Percentiles rank a stretch among this genome's conserved stretches.
phyloP scores from a whole-genome alignment of 1,139 yeast genomes.

The Lipomyces yarrowii region DNA sequence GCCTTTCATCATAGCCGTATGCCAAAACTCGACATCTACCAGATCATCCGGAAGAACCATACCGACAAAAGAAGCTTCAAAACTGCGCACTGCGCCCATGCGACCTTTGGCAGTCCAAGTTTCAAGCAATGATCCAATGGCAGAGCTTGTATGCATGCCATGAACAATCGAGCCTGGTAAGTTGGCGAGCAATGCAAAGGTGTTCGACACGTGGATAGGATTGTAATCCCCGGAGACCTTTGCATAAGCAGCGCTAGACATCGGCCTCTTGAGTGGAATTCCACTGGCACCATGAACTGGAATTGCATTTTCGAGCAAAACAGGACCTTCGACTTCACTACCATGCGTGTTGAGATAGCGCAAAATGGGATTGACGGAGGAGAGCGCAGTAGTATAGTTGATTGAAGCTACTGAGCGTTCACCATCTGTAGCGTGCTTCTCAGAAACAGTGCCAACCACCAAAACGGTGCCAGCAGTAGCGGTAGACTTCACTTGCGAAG shows the following conservation, averaged over 20 bases:
- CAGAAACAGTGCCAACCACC: conserved; percentile 82
- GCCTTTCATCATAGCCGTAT: conserved; percentile 98
- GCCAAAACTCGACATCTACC: conserved; percentile 85
- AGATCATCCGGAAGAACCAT: conserved; percentile 97
- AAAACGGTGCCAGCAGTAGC: conserved; percentile 73
- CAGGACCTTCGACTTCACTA: conserved; percentile 90
- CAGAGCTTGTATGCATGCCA: conserved; percentile 97
- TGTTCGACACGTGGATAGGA: conserved; percentile 96
- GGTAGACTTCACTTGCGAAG: conserved; percentile 83
- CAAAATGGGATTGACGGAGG: conserved; percentile 96
- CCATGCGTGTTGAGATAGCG: conserved; percentile 93
- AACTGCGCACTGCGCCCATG: conserved; percentile 93
- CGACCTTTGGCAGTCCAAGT: conserved; percentile 98
- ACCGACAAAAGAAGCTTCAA: conserved; percentile 86
- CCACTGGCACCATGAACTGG: conserved; percentile 82
- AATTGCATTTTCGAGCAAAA: conserved; percentile 84
- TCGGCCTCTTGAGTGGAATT: conserved; percentile 73
- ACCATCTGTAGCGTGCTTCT: conserved; percentile 88
- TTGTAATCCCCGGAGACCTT: conserved; percentile 97
- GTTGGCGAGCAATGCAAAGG: conserved; percentile 88
- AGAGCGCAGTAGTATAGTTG: conserved; percentile 85
- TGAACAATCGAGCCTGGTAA: conserved; percentile 98
- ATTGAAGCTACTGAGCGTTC: conserved; percentile 84
- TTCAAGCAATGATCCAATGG: conserved; percentile 92
- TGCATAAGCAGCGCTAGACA: conserved; percentile 93